Evolutionary conservation across 164 flowering plant genomes (phyloP).

Genomic region (Protea cynaroides): DNA sequence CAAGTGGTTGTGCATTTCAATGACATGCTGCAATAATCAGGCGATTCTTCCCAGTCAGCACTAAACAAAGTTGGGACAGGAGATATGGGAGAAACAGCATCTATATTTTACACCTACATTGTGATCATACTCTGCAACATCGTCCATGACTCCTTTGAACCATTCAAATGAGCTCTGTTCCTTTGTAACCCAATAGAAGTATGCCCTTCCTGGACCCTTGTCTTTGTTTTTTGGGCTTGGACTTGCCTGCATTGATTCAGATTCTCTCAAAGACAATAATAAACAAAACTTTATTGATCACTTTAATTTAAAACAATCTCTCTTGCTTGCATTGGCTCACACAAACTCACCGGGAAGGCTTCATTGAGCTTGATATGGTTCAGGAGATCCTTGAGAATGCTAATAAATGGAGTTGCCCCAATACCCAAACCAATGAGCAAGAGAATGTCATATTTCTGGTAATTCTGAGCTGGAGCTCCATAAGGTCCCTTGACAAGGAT

Average conservation of each 20-base stretch:
- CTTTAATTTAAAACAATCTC: neutral
- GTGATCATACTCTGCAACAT: slow-evolving; percentile 64
- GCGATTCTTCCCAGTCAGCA: neutral
- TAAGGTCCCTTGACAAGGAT: slow-evolving; percentile 80
- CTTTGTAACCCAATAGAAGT: slow-evolving; percentile 93
- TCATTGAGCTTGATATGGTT: slow-evolving; percentile 35
- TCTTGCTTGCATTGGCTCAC: no score
- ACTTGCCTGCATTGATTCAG: slow-evolving; percentile 29
- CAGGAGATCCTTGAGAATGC: slow-evolving; percentile 85
- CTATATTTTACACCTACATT: slow-evolving; percentile 32
- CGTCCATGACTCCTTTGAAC: slow-evolving; percentile 99
- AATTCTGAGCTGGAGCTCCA: slow-evolving; percentile 92
- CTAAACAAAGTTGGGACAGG: neutral
- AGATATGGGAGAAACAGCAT: neutral
- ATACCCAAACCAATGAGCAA: slow-evolving; percentile 90
- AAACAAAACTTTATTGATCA: neutral
- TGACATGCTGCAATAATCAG: slow-evolving; percentile 44
- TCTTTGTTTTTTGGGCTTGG: slow-evolving; percentile 4
- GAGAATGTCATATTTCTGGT: slow-evolving; percentile 73
- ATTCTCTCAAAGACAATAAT: neutral
- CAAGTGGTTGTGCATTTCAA: slow-evolving; percentile 95
- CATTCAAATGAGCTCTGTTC: slow-evolving; percentile 95
- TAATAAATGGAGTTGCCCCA: slow-evolving; percentile 94
- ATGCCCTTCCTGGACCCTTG: slow-evolving; percentile 69
- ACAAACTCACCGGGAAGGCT: neutral